Evolutionary conservation across 352 stramenopile genomes (phyloP), one percentile per base, ranked within the genome.

Genomic region (Globisporangium irregulare): DNA sequence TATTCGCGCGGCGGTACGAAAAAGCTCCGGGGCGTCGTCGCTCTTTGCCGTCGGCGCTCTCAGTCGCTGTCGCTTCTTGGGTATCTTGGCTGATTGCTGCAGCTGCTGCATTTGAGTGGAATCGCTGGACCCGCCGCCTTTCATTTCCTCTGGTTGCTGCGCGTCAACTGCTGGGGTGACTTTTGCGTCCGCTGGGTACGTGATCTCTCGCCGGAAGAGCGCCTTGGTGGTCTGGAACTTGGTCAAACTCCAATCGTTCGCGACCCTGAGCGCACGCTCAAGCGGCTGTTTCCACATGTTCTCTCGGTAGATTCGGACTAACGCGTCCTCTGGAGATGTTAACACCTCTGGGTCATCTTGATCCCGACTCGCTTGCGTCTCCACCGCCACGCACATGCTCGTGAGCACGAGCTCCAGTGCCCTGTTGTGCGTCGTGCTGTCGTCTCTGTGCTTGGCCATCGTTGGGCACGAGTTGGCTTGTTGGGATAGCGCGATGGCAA

Each of bases 341-440:
- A 50, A 3, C 7, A 25, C 15, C 14, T 54, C 34, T n/a, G 3
- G n/a, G 3, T 38, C 32, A 18, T 36, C 5, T 5, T 51, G 6
- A 18, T 4, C n/a, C 18, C 36, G 15, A 9, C 9, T 62, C 1
- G 25, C 53, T 4, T 53, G 36, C 3, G 25, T 0, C 50, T 63
- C 53, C 15, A 70, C 34, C 6, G 64, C 48, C n/a, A 46, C 36
- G 55, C 64, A 70, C 64, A 70, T 55, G 64, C 29, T 68, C 4
- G 62, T 9, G 18, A 70, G 27, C 29, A 65, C 8, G 46, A 64
- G 15, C n/a, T 34, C 55, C 20, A 69, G 25, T 4, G 34, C n/a
- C 2, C n/a, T n/a, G 25, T 7, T 43, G 62, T 60, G 27, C 10
- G 27, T 25, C 24, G 43, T 24, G 6, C n/a, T 38, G 1, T 22